Conservation (phyloP, 805 yeast genomes). For the Kazachstania viticola region DNA sequence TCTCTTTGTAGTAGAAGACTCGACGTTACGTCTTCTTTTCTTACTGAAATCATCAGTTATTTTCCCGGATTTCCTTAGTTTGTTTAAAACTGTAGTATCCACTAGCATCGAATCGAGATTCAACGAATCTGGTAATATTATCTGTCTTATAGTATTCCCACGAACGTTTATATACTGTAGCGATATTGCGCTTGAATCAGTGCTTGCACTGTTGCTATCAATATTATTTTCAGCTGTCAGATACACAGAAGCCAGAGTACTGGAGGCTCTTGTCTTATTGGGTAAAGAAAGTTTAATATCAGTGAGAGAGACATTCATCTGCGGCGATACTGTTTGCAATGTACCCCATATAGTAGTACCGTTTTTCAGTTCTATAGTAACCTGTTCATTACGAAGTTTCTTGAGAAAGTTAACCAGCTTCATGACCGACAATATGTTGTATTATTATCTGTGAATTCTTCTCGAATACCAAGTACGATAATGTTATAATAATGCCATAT, state of each 20-base stretch:
- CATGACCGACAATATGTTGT: too few relatives aligned
- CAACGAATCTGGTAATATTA: conserved; percentile 74
- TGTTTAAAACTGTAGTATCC: conserved; percentile 28
- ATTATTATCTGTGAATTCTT: too few relatives aligned
- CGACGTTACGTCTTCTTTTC: conserved; percentile 15
- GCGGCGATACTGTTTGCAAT: conserved; percentile 72
- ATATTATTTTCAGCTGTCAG: conserved; percentile 8
- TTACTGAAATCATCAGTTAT: conserved; percentile 15
- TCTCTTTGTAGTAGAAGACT: conserved; percentile 19
- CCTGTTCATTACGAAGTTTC: conserved; percentile 77
- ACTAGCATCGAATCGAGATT: conserved; percentile 56
- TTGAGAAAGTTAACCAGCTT: conserved; percentile 45
- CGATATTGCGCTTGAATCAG: conserved; percentile 38
- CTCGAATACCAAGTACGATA: too few relatives aligned
- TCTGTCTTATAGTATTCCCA: conserved; percentile 80
- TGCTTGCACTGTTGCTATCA: not conserved
- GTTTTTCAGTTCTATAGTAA: conserved; percentile 83
- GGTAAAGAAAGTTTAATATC: conserved; percentile 67
- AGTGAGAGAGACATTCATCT: conserved; percentile 78
- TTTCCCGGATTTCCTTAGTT: conserved; percentile 20
- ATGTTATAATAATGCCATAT: too few relatives aligned
- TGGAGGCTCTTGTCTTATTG: conserved; percentile 4
- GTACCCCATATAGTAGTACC: conserved; percentile 84
- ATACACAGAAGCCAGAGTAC: conserved; percentile 18
- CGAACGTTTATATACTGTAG: conserved; percentile 74